phyloP scores from a whole-genome alignment of 495 filamentous ascomycete genomes.

The Neurospora sp. region DNA sequence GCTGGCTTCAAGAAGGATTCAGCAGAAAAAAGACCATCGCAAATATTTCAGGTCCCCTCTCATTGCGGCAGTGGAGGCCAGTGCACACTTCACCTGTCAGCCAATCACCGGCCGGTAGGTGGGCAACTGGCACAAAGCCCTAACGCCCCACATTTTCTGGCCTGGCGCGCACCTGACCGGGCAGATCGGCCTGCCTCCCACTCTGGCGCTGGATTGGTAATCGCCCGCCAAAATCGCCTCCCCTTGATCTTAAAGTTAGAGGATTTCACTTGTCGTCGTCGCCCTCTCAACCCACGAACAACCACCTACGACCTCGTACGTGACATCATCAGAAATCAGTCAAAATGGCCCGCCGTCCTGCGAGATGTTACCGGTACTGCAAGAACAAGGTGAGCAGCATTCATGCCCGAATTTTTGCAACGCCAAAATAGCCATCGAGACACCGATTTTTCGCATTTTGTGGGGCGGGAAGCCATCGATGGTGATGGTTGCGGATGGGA shows the following conservation, averaged over 20 bases:
- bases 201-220: conserved; percentile 25
- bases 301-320: conserved; percentile 25
- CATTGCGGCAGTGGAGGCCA: not conserved
- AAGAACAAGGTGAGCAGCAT: conserved; percentile 90
- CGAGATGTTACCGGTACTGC: conserved; percentile 99
- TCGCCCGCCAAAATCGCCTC: conserved; percentile 30
- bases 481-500: not conserved
- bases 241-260: conserved; percentile 20
- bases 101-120: not conserved
- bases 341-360: conserved; percentile 97
- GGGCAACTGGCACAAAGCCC: conserved; percentile 22
- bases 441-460: not conserved
- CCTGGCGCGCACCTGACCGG: not conserved
- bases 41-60: not conserved
- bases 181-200: not conserved
- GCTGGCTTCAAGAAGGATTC: conserved; percentile 13
- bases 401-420: conserved; percentile 6
- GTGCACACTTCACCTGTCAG: not conserved
- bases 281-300: conserved; percentile 28
- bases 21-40: not conserved
- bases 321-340: conserved; percentile 46
- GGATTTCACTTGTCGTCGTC: conserved; percentile 20
- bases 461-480: not conserved
- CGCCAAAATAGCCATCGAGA: not conserved
- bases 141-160: conserved; percentile 31